A percentile compares a stretch with the other conserved stretches of the same genome.
Conservation (phyloP, 1,284 basidiomycete species). For the Rhodotorula sp. region DNA sequence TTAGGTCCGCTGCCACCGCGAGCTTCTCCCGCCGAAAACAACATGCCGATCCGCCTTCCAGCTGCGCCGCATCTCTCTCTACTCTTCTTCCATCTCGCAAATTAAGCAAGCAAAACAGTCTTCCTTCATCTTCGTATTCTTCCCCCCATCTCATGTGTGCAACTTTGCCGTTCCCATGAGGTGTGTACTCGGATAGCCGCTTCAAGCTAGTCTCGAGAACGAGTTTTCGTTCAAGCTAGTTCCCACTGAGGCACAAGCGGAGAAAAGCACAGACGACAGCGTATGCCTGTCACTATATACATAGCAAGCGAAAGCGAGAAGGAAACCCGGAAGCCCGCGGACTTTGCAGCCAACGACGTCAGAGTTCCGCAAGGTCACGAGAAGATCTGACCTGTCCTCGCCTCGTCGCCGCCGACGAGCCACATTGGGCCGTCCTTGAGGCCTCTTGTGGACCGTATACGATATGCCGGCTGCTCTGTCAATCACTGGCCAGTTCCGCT, state of each 20-base stretch:
- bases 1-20: not conserved
- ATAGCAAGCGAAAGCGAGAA: not conserved
- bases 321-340: not conserved
- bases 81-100: not conserved
- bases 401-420: not conserved
- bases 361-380: not conserved
- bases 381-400: not conserved
- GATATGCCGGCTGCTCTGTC: not conserved
- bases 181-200: slow-evolving; percentile 8
- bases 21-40: not conserved
- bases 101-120: too few species aligned
- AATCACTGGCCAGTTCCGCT: not conserved
- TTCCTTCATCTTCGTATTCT: not conserved
- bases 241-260: too few species aligned
- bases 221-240: too few species aligned
- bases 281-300: not conserved
- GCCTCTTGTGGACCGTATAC: too few species aligned
- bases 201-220: too few species aligned
- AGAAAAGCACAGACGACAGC: too few species aligned
- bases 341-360: slow-evolving; percentile 10
- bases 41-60: slow-evolving; percentile 17
- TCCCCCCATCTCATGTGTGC: not conserved
- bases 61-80: slow-evolving; percentile 6
- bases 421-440: too few species aligned
- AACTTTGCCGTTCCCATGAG: not conserved